Percentiles rank a stretch among this genome's conserved stretches.
Evolutionary conservation across 345 rosid species (phyloP).

Genomic region (Ceriops decandra): DNA sequence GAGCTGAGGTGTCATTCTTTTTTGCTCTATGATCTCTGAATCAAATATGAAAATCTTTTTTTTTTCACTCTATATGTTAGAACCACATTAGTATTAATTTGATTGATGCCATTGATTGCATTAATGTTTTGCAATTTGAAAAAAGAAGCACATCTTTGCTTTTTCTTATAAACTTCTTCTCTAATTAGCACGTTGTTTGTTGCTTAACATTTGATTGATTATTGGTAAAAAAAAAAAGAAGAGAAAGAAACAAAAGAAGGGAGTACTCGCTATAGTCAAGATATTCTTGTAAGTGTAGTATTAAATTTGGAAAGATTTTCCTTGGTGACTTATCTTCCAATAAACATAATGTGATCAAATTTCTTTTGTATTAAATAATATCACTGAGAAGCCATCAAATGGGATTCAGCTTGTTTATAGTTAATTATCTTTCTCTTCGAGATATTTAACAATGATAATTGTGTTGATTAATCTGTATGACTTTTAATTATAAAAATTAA

Average conservation of each 20-base stretch:
- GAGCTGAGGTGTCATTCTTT: not conserved
- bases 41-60: not conserved
- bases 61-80: not conserved
- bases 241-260: not conserved
- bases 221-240: not conserved
- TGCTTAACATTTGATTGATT: not conserved
- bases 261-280: not conserved
- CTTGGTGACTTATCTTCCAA: constrained; percentile 1
- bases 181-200: no score
- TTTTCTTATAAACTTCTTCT: not conserved
- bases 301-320: not conserved
- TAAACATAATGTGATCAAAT: not conserved
- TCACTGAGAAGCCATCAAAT: no score
- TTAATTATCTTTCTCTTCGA: no score
- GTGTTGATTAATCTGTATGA: no score
- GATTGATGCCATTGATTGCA: not conserved
- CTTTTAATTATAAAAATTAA: no score
- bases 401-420: no score
- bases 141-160: not conserved
- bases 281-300: not conserved
- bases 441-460: no score
- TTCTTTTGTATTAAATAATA: no score
- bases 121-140: not conserved
- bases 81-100: not conserved
- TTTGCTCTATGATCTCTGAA: constrained; percentile 1